Base-by-base conservation (phyloP, 2,329 filamentous ascomycete species). In the Geosmithia flava region DNA sequence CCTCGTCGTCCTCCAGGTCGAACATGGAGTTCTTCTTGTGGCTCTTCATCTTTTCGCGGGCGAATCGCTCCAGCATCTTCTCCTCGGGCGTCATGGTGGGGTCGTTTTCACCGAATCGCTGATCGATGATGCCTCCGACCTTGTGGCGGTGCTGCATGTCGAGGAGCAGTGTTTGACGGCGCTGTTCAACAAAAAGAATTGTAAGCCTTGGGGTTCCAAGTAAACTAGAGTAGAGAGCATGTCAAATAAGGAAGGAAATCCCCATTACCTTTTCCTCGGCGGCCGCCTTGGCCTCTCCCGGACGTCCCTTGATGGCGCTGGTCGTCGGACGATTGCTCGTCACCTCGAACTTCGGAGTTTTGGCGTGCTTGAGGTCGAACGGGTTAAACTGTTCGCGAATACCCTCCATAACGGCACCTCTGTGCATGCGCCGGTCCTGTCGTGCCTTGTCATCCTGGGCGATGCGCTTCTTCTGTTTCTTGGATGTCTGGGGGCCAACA, bases 381-480 rank as follows among this genome's bases (percentile, higher is more conserved):
- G 93, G 93, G 63, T 98, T 98, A 77, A 97, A 97, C 56, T 90
- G 85, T 59, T 97, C 90, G 60, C 93, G 85, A 62, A 98, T 96
- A 49, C 79, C 80, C 56, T 86, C 81, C 53, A 98, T 74, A 16
- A 89, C 87, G 49, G 81, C 83, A 59, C 84, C 79, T 60, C 85
- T 80, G 62, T 88, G 80, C 23, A 87, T 75, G 51, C 87, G 82
- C 65, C 88, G 86, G 58, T 91, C 83, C 56, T 68, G 70, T 53
- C 76, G 79, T 53, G 74, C 76, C 49, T 78, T 80, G 47, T 75
- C 78, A 65, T 80, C 80, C 63, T 82, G 81, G 48, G 75, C 79
- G 59, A 78, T 75, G 60, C 85, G 81, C 59, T 87, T 86, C 64
- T 87, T 89, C 63, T 95, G 86, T 68, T 96, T 97, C 61, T 97